Conservation (phyloP, 495 filamentous ascomycete species). For the Collariella sp. region DNA sequence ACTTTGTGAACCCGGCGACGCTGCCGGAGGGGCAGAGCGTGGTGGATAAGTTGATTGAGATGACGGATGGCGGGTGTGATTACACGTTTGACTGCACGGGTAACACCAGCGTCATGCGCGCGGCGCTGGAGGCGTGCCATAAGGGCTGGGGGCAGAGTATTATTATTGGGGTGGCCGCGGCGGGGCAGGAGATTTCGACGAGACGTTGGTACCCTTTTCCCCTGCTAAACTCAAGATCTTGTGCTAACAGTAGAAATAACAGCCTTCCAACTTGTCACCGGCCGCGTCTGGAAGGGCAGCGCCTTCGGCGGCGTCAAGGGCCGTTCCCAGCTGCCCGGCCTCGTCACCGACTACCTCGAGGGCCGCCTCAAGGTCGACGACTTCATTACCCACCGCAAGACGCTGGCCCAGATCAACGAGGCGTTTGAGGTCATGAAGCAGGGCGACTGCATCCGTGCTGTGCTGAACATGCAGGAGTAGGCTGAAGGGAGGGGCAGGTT, state of each 20-base stretch:
- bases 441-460: constrained; percentile 92
- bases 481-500: background rate
- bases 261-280: constrained; percentile 99
- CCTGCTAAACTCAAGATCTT: background rate
- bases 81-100: constrained; percentile 99
- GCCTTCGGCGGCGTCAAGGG: constrained; percentile 98
- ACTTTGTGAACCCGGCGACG: constrained; percentile 91
- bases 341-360: constrained; percentile 83
- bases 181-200: constrained; percentile 93
- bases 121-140: constrained; percentile 93
- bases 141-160: constrained; percentile 99
- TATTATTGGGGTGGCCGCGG: constrained; percentile 94
- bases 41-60: constrained; percentile 85
- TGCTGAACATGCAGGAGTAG: constrained; percentile 45
- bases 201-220: constrained; percentile 58
- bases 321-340: constrained; percentile 76
- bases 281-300: constrained; percentile 94
- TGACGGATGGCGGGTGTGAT: constrained; percentile 98
- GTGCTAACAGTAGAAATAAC: constrained; percentile 6
- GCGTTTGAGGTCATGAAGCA: constrained; percentile 92
- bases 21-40: constrained; percentile 64
- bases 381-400: constrained; percentile 95
- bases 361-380: constrained; percentile 96
- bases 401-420: constrained; percentile 68
- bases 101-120: constrained; percentile 92